Conservation (phyloP, 2,329 filamentous ascomycete species). For the Fusarium scirpi region DNA sequence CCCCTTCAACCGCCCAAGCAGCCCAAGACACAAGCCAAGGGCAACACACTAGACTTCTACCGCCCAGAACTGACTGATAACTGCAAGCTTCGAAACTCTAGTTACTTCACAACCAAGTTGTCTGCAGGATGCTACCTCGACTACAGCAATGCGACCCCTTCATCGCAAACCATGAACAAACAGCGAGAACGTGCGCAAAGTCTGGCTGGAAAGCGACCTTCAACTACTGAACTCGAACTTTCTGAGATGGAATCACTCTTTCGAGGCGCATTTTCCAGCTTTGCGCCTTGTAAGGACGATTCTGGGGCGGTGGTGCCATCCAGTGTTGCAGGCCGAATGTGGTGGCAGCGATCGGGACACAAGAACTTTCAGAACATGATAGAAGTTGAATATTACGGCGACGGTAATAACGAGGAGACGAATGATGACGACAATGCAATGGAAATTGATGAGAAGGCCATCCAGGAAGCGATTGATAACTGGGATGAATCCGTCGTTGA, state of each 20-base stretch:
- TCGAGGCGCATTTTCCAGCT: slow-evolving; percentile 81
- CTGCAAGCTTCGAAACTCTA: slow-evolving; percentile 64
- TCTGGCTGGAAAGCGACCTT: slow-evolving; percentile 69
- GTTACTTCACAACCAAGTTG: slow-evolving; percentile 75
- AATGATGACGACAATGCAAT: slow-evolving; percentile 48
- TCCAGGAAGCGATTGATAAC: slow-evolving; percentile 67
- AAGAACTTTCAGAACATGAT: slow-evolving; percentile 74
- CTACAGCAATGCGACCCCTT: slow-evolving; percentile 72
- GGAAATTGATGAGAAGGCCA: slow-evolving; percentile 64
- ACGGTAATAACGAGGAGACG: slow-evolving; percentile 53
- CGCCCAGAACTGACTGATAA: slow-evolving; percentile 67
- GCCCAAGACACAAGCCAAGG: slow-evolving; percentile 76
- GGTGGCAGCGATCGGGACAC: slow-evolving; percentile 80
- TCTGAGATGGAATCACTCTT: slow-evolving; percentile 81
- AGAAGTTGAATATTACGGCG: slow-evolving; percentile 62
- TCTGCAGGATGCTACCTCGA: slow-evolving; percentile 77
- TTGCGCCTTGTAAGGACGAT: slow-evolving; percentile 81
- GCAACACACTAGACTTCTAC: slow-evolving; percentile 65
- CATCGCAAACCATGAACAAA: slow-evolving; percentile 68
- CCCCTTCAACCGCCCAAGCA: slow-evolving; percentile 78
- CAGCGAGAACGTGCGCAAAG: slow-evolving; percentile 80
- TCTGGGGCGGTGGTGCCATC: slow-evolving; percentile 76
- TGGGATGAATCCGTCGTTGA: slow-evolving; percentile 71
- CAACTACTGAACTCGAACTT: slow-evolving; percentile 67
- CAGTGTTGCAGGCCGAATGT: slow-evolving; percentile 74